Evolutionary conservation across 768 basidiomycete genomes (phyloP).

Genomic region (Lepiota venenata): DNA sequence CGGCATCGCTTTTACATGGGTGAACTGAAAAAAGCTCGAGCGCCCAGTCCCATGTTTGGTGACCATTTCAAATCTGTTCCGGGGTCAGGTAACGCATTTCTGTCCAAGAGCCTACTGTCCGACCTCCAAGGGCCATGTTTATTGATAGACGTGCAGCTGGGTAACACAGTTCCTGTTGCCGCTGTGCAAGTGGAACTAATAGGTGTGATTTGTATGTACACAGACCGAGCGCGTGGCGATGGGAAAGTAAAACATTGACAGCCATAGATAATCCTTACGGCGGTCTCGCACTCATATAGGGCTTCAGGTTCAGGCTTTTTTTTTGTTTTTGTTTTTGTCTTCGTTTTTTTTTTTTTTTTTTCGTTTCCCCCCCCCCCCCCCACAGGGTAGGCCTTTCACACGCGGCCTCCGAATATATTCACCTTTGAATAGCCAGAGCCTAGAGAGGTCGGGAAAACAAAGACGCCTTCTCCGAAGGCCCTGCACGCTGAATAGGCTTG

Average conservation of each 20-base stretch:
- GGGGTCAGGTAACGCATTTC: no score
- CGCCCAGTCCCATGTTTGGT: background rate
- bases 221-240: background rate
- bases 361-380: no score
- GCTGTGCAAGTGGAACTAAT: background rate
- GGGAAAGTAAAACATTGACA: background rate
- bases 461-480: background rate
- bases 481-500: no score
- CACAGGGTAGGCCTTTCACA: background rate
- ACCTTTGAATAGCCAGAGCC: background rate
- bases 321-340: background rate
- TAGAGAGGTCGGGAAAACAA: background rate
- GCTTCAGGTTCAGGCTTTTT: background rate
- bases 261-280: background rate
- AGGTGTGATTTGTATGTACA: background rate
- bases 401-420: background rate
- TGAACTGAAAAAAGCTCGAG: background rate
- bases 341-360: background rate
- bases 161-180: background rate
- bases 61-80: no score
- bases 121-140: background rate
- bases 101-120: background rate
- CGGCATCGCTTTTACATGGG: background rate
- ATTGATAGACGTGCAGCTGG: background rate
- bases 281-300: background rate